A percentile compares a stretch with the other conserved stretches of the same genome.
These are phyloP conservation scores for Mucuna pruriens DNA, from an alignment of 306 rosid genomes.

Conservation along the genomic window DNA sequence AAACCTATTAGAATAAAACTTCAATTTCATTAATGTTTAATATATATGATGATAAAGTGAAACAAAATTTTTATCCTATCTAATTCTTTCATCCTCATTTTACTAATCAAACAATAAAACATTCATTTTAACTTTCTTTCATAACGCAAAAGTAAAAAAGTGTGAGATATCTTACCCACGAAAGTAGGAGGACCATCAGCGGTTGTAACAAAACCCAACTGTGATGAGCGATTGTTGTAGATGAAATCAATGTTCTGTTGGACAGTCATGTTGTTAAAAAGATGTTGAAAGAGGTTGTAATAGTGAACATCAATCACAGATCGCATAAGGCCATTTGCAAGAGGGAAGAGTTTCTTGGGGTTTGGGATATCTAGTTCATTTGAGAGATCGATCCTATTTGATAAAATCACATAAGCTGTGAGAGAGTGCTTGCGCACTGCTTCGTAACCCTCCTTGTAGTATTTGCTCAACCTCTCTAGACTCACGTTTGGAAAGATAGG, in stretches of 20 bases:
- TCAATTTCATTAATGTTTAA: too few species aligned
- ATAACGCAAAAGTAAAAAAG: too few species aligned
- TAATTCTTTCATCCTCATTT: too few species aligned
- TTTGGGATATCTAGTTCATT: slow-evolving; percentile 50
- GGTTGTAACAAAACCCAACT: slow-evolving; percentile 56
- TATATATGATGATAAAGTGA: too few species aligned
- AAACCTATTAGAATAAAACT: too few species aligned
- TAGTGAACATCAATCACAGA: slow-evolving; percentile 75
- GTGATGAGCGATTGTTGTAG: slow-evolving; percentile 44
- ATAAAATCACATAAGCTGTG: slow-evolving; percentile 56
- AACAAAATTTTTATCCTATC: too few species aligned
- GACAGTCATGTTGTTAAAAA: slow-evolving; percentile 50
- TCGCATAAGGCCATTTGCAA: slow-evolving; percentile 49
- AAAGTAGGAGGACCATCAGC: slow-evolving; percentile 74
- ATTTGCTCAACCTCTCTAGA: slow-evolving; percentile 52
- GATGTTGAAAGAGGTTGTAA: slow-evolving; percentile 52
- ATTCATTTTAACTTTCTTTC: too few species aligned
- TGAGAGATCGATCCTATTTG: too few species aligned
- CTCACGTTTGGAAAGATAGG: slow-evolving; percentile 59
- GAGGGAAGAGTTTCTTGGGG: slow-evolving; percentile 58
- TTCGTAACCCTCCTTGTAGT: slow-evolving; percentile 62
- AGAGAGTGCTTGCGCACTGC: slow-evolving; percentile 60
- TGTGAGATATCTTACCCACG: too few species aligned
- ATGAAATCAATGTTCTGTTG: slow-evolving; percentile 70
- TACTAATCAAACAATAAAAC: too few species aligned